These are phyloP conservation scores for Ophiostoma piceae DNA, from an alignment of 2,329 filamentous ascomycete species.

Conservation along the genomic window DNA sequence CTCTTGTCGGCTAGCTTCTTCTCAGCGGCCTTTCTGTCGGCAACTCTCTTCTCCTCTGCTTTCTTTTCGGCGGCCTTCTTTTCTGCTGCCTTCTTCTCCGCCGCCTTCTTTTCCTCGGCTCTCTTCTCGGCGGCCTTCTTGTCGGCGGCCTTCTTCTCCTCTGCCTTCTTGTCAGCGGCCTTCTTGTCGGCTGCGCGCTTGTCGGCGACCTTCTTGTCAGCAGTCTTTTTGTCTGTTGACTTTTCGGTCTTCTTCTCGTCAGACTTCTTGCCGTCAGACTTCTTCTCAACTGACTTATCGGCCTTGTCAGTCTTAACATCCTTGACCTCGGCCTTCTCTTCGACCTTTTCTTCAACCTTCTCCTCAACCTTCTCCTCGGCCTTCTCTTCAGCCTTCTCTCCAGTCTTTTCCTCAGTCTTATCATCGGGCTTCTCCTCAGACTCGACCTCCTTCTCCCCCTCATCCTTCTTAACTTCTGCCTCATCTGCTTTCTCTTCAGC, in stretches of 20 bases:
- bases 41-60: conserved; percentile 1
- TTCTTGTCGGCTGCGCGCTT: background rate
- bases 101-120: conserved; percentile 17
- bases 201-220: conserved; percentile 6
- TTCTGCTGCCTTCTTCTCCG: conserved; percentile 5
- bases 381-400: conserved; percentile 5
- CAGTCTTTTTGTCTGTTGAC: background rate
- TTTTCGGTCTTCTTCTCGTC: conserved; percentile 10
- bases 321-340: background rate
- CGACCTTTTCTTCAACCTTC: conserved; percentile 13
- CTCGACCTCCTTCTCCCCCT: background rate
- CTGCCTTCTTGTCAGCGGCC: background rate
- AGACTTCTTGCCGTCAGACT: background rate
- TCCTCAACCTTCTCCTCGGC: background rate
- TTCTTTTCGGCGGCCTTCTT: conserved; percentile 6
- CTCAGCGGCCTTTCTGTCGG: conserved; percentile 3
- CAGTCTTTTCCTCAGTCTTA: background rate
- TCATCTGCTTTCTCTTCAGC: background rate
- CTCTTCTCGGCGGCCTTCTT: conserved; percentile 4
- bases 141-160: background rate
- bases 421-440: conserved; percentile 14
- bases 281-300: conserved; percentile 15
- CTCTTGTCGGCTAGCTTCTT: conserved; percentile 6
- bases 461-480: conserved; percentile 3
- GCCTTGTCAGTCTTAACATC: conserved; percentile 17